These are phyloP conservation scores for Apiotrichum gamsii DNA, from an alignment of 1,284 basidiomycete genomes.

Conservation along the genomic window DNA sequence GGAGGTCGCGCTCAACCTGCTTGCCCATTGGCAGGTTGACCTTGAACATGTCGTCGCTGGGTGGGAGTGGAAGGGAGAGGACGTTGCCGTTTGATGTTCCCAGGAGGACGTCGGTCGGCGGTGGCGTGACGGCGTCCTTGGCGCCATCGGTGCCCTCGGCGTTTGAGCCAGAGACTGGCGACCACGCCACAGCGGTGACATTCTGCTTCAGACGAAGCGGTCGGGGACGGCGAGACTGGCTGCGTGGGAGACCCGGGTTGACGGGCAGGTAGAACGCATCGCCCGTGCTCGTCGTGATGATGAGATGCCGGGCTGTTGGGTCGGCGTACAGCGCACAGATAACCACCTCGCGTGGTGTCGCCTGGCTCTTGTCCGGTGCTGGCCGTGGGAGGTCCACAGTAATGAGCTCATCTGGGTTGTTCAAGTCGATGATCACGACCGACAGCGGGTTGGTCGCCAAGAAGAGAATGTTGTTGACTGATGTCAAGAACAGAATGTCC, in stretches of 20 bases:
- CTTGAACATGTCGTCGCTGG: conserved; percentile 84
- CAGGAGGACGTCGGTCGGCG: conserved; percentile 55
- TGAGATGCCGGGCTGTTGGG: conserved; percentile 81
- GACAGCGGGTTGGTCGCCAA: conserved; percentile 73
- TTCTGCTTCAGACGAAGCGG: conserved; percentile 78
- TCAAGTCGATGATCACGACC: conserved; percentile 76
- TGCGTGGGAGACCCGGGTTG: conserved; percentile 37
- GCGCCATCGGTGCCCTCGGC: neutral
- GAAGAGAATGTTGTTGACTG: conserved; percentile 76
- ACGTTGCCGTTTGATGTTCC: conserved; percentile 78
- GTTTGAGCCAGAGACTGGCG: conserved; percentile 50
- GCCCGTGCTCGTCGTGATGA: conserved; percentile 77
- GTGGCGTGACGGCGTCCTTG: conserved; percentile 17
- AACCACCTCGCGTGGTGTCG: conserved; percentile 43
- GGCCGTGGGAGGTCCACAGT: conserved; percentile 63
- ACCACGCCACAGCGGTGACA: conserved; percentile 92
- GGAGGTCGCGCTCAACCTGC: conserved; percentile 57
- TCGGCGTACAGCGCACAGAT: conserved; percentile 75
- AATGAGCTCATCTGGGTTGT: conserved; percentile 70
- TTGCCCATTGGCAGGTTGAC: conserved; percentile 43
- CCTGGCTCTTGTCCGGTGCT: conserved; percentile 52
- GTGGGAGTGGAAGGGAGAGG: conserved; percentile 67
- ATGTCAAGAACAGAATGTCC: conserved; percentile 67
- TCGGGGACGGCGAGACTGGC: conserved; percentile 61
- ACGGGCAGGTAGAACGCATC: conserved; percentile 86